Evolutionary conservation across 805 yeast genomes (phyloP).

Genomic region (Gaillardinia entomophila): DNA sequence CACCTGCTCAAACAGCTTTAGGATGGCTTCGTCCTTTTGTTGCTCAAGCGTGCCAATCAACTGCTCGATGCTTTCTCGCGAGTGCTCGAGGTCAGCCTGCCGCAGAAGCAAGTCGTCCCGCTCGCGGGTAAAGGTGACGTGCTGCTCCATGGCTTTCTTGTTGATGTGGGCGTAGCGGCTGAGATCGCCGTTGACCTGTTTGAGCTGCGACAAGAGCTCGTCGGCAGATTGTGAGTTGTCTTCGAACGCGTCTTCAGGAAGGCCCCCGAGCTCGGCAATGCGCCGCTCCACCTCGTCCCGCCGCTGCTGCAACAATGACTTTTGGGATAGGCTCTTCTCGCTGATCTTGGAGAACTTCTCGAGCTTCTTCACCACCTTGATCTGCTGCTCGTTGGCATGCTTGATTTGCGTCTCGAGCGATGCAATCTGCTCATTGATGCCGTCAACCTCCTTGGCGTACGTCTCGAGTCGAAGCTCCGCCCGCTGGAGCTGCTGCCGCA

Average conservation of each 20-base stretch:
- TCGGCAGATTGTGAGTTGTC: constrained; percentile 45
- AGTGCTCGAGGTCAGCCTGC: constrained; percentile 60
- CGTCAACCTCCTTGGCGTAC: constrained; percentile 20
- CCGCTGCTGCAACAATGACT: constrained; percentile 51
- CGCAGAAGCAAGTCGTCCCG: constrained; percentile 61
- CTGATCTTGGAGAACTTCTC: constrained; percentile 58
- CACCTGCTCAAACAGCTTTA: constrained; percentile 70
- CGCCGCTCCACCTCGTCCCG: constrained; percentile 68
- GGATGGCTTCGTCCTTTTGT: constrained; percentile 80
- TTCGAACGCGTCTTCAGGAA: constrained; percentile 77
- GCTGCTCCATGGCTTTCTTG: constrained; percentile 86
- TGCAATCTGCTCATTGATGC: constrained; percentile 22
- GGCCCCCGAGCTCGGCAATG: constrained; percentile 78
- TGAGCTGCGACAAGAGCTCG: constrained; percentile 48
- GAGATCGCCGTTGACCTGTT: constrained; percentile 50
- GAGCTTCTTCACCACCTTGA: constrained; percentile 45
- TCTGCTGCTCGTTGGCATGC: constrained; percentile 54
- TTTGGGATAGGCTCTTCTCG: constrained; percentile 61
- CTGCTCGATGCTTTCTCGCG: constrained; percentile 66
- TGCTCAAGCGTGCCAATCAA: constrained; percentile 64
- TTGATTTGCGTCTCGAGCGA: constrained; percentile 36
- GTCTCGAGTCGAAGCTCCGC: constrained; percentile 21
- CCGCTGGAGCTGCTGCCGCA: constrained; percentile 19
- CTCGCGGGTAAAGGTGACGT: constrained; percentile 64
- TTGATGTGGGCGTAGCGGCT: constrained; percentile 72